Conservation (phyloP, 331 rosid genomes). For the Malus hybrid region DNA sequence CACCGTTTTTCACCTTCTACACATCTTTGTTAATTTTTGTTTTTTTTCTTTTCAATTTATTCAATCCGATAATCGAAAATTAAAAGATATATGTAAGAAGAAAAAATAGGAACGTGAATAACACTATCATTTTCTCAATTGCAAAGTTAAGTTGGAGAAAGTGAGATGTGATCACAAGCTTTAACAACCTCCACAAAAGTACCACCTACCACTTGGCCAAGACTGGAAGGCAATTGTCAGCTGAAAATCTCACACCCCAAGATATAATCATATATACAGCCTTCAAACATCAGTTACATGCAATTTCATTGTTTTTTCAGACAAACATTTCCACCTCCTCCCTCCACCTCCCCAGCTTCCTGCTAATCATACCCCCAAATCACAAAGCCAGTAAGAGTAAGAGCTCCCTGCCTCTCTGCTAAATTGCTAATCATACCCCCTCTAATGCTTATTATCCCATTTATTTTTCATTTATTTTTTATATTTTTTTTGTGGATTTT, state of each 20-base stretch:
- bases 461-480: background rate
- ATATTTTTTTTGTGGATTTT: background rate
- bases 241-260: background rate
- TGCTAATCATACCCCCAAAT: background rate
- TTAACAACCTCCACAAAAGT: background rate
- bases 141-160: background rate
- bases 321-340: background rate
- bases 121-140: too few species aligned
- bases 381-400: constrained; percentile 25
- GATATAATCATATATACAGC: constrained; percentile 1
- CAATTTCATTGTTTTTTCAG: background rate
- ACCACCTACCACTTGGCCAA: constrained; percentile 15
- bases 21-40: too few species aligned
- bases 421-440: background rate
- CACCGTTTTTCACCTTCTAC: too few species aligned
- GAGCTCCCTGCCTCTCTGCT: constrained; percentile 1
- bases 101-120: too few species aligned
- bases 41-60: too few species aligned
- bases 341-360: background rate
- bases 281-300: background rate
- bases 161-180: constrained; percentile 14
- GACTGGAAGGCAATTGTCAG: constrained; percentile 12
- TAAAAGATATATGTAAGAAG: too few species aligned
- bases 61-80: too few species aligned
- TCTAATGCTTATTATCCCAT: background rate